Base-by-base conservation (phyloP, 2,329 filamentous ascomycete species). In the Diplodia sapinea region DNA sequence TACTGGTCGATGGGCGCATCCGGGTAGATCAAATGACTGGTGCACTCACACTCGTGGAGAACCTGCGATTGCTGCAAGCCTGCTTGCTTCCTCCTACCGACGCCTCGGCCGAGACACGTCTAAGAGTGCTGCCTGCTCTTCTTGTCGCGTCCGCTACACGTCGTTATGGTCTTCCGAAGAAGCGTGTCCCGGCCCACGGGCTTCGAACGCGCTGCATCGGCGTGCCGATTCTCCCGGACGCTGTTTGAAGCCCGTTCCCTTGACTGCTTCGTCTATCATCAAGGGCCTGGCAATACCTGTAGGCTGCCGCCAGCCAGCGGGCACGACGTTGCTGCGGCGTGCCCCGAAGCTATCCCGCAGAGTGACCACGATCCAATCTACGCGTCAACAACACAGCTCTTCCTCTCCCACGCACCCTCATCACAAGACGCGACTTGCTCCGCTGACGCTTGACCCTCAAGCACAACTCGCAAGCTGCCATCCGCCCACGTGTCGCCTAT, bases 251-350 rank as follows among this genome's bases (percentile, higher is more conserved):
- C 47, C 26, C 20, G n/a, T 6, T 63, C 9, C 4, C 43, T 29
- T 23, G n/a, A 31, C 31, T 11, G 11, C 5, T 26, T 31, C 2
- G 12, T 63, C 4, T 15, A 13, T 5, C 31, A 63, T 13, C 31
- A 61, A 33, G 3, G 23, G n/a, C 15, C 15, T 17, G 57, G 23
- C 57, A 23, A 43, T 13, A 13, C 15, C 20, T 3, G 31, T 31
- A 33, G 23, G 11, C 57, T 62, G 57, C 57, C 17, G 43, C 57
- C 57, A 50, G 40, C 43, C 38, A 9, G 26, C 20, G 17, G 57
- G 20, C 26, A 43, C 29, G 17, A 15, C n/a, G n/a, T 12, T 17
- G 43, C 17, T 11, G 9, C 43, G n/a, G 15, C 43, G 13, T 23
- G 11, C 9, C 43, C 59, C 31, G 59, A 38, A 26, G 43, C 43